Base-by-base conservation (phyloP, 2,329 filamentous ascomycete genomes). In the Paraconiothyrium brasiliense region DNA sequence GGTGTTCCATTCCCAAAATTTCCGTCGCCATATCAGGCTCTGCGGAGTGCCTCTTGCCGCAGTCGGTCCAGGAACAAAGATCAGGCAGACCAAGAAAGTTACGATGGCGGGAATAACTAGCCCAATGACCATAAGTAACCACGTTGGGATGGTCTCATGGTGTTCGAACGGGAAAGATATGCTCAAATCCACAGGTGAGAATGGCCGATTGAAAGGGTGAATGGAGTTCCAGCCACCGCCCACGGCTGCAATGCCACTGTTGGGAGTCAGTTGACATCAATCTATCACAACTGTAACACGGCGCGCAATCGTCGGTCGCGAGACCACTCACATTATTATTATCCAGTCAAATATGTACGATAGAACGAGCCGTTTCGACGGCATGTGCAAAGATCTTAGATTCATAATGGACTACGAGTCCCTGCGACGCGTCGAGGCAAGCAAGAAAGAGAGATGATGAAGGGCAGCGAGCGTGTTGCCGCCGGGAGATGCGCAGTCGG, bases 1-100 rank as follows among this genome's bases (percentile, higher is more conserved):
- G 2, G 88, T 89, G 75, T 97, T 93, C 76, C 92, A 89, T 78
- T 97, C 94, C 93, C 94, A 97, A 1, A 97, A 77, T 80, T 95
- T 97, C 67, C 92, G 86, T 74, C 87, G 87, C 89, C 92, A 93
- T 48, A 94, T 83, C 57, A 92, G 79, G 4, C 84, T 78, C 65
- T 84, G 85, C 1, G 91, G 88, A 0, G 90, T 89, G 22, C 85
- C 84, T 46, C 83, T 83, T 16, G 87, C 85, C 0, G 90, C 88
- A 1, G 89, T 89, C 6, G 87, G 85, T 3, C 91, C 92, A 1
- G 93, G 93, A 0, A 95, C 88, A 67, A 94, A 79, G 10, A 87
- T 61, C 16, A 96, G 78, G 44, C 87, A 87, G 60, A 94, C 85
- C 56, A 93, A 41, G 55, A 90, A 78, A 69, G 97, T 89, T 66